phyloP scores from a whole-genome alignment of 768 basidiomycete genomes.

The Amanita exitialis region DNA sequence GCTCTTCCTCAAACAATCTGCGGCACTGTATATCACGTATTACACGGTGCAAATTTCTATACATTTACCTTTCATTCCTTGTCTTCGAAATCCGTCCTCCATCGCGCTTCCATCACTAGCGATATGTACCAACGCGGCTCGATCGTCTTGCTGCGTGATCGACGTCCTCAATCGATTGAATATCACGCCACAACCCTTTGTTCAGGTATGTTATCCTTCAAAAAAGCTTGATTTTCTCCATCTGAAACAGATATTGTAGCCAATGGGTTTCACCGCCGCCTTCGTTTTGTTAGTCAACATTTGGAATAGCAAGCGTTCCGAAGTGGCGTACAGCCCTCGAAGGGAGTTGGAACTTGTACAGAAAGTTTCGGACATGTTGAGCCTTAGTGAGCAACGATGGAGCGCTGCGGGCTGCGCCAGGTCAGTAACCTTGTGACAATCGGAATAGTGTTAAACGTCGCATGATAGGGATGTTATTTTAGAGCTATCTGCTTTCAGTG shows the following conservation, averaged over 20 bases:
- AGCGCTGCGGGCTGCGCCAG: constrained; percentile 28
- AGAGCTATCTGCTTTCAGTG: constrained; percentile 26
- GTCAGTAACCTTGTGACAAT: constrained; percentile 14
- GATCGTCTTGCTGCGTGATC: constrained; percentile 70
- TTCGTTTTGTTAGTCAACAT: constrained; percentile 59
- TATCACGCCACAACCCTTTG: constrained; percentile 9
- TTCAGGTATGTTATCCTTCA: neutral
- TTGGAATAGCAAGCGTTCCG: constrained; percentile 50
- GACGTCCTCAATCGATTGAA: constrained; percentile 41
- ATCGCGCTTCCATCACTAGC: constrained; percentile 58
- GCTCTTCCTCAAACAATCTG: constrained; percentile 51
- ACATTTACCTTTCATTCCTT: constrained; percentile 71
- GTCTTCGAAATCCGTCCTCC: constrained; percentile 34
- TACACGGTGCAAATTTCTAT: constrained; percentile 63
- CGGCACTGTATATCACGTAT: constrained; percentile 34
- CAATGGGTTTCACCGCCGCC: constrained; percentile 31
- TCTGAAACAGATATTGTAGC: constrained; percentile 13
- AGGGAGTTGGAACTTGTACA: constrained; percentile 53
- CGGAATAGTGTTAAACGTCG: neutral
- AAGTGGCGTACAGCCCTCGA: constrained; percentile 32
- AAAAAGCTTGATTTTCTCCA: neutral
- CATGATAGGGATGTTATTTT: constrained; percentile 24
- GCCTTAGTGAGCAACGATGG: constrained; percentile 29
- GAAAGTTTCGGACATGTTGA: constrained; percentile 44
- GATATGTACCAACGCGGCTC: constrained; percentile 72